Evolutionary conservation across 257 asterid genomes (phyloP).

Genomic region (Nicotiana knightiana): DNA sequence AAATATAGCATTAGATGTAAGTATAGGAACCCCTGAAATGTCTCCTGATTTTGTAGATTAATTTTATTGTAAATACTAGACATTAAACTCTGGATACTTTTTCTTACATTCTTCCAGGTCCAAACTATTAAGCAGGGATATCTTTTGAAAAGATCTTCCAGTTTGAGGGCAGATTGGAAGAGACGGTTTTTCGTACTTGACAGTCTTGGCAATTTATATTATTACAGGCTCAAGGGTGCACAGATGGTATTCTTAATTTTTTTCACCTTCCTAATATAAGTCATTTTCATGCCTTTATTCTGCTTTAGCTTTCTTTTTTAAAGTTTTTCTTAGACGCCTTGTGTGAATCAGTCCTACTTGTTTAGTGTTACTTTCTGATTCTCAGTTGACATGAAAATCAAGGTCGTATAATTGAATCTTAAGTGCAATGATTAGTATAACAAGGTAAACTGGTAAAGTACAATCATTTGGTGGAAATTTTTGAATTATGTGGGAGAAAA

Average conservation of each 20-base stretch:
- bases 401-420: not conserved
- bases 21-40: not conserved
- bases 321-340: not conserved
- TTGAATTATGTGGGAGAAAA: not conserved
- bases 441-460: not conserved
- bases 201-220: conserved; percentile 81
- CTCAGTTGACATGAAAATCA: not conserved
- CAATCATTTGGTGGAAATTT: not conserved
- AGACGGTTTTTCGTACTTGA: conserved; percentile 93
- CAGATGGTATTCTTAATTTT: conserved; percentile 11
- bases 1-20: not conserved
- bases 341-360: not conserved
- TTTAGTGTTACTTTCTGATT: not conserved
- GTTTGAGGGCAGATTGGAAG: conserved; percentile 96
- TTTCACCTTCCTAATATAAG: conserved; percentile 1
- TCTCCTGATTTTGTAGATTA: not conserved
- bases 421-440: not conserved
- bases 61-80: not conserved
- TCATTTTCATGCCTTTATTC: not conserved
- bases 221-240: conserved; percentile 76
- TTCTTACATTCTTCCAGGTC: conserved; percentile 38
- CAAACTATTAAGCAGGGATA: conserved; percentile 93
- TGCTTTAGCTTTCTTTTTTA: not conserved
- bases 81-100: not conserved
- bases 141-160: conserved; percentile 84